Conservation (phyloP, 768 basidiomycete species). For the Pleurotus tuoliensis region DNA sequence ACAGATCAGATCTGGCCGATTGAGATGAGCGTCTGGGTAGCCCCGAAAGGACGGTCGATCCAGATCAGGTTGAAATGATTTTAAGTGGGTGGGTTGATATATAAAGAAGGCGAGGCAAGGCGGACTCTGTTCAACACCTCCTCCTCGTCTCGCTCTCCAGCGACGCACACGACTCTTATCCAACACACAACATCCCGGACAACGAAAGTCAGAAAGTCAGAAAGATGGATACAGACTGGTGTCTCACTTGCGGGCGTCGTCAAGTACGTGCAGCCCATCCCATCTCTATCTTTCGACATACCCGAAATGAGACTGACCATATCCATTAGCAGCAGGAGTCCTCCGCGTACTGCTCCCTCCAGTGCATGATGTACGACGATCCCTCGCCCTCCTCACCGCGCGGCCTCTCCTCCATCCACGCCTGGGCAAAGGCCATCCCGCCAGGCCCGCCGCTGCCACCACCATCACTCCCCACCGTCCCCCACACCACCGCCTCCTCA, state of each 20-base stretch:
- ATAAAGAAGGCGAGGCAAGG: not conserved
- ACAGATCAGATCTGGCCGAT: too few relatives aligned
- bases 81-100: not conserved
- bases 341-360: constrained; percentile 50
- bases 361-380: constrained; percentile 21
- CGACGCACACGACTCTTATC: too few relatives aligned
- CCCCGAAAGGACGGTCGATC: not conserved
- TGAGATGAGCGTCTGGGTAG: too few relatives aligned
- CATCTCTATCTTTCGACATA: constrained; percentile 14
- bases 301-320: not conserved
- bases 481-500: constrained; percentile 9
- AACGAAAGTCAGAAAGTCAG: too few relatives aligned
- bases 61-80: too few relatives aligned
- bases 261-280: too few relatives aligned
- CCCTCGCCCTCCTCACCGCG: constrained; percentile 10
- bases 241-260: constrained; percentile 59
- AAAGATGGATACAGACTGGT: constrained; percentile 69
- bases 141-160: not conserved
- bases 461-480: constrained; percentile 12
- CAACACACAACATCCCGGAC: too few relatives aligned
- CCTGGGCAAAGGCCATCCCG: constrained; percentile 41
- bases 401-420: constrained; percentile 39
- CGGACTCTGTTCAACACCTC: not conserved
- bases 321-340: constrained; percentile 23
- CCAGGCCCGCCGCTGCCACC: constrained; percentile 25